A percentile compares a stretch with the other conserved stretches of the same genome.
Evolutionary conservation across 495 filamentous ascomycete genomes (phyloP).

Genomic region (Aspergillus ellipticus): DNA sequence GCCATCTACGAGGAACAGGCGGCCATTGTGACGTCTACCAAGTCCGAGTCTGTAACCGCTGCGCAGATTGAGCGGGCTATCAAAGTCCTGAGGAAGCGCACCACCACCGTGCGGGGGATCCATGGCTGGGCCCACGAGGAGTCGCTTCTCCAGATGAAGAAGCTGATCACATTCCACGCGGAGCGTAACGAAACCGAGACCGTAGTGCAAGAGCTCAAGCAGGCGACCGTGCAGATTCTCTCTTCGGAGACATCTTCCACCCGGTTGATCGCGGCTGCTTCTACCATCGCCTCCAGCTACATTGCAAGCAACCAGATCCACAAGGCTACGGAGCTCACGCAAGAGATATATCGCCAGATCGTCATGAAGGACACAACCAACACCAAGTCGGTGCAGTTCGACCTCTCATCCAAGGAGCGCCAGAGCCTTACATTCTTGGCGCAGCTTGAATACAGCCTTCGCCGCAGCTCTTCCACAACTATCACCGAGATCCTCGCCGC

Average conservation of each 20-base stretch:
- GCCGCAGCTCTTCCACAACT: slow-evolving; percentile 19
- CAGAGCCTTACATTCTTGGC: slow-evolving; percentile 40
- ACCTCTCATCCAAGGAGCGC: slow-evolving; percentile 33
- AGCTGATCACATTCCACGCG: slow-evolving; percentile 33
- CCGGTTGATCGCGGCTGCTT: slow-evolving; percentile 28
- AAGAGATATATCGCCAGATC: slow-evolving; percentile 41
- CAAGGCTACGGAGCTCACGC: slow-evolving; percentile 29
- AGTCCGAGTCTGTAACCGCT: slow-evolving; percentile 26
- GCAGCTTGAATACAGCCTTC: slow-evolving; percentile 35
- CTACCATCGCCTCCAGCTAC: slow-evolving; percentile 33
- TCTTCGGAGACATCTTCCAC: slow-evolving; percentile 29
- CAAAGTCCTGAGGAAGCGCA: slow-evolving; percentile 28
- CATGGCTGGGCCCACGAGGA: slow-evolving; percentile 41
- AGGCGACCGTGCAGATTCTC: slow-evolving; percentile 35
- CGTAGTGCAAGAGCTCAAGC: slow-evolving; percentile 30
- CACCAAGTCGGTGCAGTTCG: slow-evolving; percentile 19
- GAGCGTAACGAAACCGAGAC: slow-evolving; percentile 28
- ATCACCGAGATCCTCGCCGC: slow-evolving; percentile 36
- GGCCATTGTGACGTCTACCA: slow-evolving; percentile 15
- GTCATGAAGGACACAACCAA: slow-evolving; percentile 22
- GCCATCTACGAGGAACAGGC: slow-evolving; percentile 39
- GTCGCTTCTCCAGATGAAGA: slow-evolving; percentile 32
- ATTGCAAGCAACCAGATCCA: slow-evolving; percentile 28
- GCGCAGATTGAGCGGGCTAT: slow-evolving; percentile 29
- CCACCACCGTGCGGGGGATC: slow-evolving; percentile 26